Base-by-base conservation (phyloP, 2,329 filamentous ascomycete species). In the Colletotrichum spinosum region DNA sequence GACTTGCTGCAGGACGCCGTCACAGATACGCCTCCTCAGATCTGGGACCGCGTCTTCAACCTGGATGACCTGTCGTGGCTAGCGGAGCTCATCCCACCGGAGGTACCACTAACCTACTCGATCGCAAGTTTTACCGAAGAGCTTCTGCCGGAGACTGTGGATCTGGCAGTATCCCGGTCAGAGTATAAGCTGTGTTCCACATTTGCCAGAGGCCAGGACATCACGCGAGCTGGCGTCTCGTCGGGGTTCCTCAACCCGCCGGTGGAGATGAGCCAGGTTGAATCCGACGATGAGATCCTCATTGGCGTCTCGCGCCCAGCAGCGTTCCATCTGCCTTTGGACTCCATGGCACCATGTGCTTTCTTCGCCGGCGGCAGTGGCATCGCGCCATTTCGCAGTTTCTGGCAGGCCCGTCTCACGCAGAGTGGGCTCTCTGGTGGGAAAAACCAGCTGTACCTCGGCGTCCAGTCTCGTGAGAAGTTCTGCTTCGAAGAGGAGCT, bases 311-410 rank as follows among this genome's bases (percentile, higher is more conserved):
- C 84, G 0, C 77, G 83, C 0, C 84, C 84, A 0, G 77, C 83
- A 1, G 77, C 82, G 0, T 86, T 87, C 69, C 83, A 86, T 50
- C 75, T 86, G 0, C 84, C 84, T 0, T 74, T 84, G 6, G 82
- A 85, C 41, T 75, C 78, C 7, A 82, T 83, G 46, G 81, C 82
- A 0, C 84, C 84, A 0, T 84, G 84, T 25, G 83, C 82, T 0
- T 83, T 82, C 69, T 86, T 86, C 68, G 84, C 84, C 0, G 84
- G 84, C 8, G 84, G 84, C 0, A 84, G 81, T 48, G 83, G 84
- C 1, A 84, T 86, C 35, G 84, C 84, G 0, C 83, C 83, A 0
- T 86, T 86, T 73, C 77, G 84, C 4, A 82, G 82, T 51, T 86
- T 86, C 69, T 86, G 83, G 83, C 82, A 85, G 70, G 76, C 81